Evolutionary conservation across 2,329 filamentous ascomycete genomes (phyloP), one percentile per base, ranked within the genome.

Genomic region (Clarireedia homoeocarpa): DNA sequence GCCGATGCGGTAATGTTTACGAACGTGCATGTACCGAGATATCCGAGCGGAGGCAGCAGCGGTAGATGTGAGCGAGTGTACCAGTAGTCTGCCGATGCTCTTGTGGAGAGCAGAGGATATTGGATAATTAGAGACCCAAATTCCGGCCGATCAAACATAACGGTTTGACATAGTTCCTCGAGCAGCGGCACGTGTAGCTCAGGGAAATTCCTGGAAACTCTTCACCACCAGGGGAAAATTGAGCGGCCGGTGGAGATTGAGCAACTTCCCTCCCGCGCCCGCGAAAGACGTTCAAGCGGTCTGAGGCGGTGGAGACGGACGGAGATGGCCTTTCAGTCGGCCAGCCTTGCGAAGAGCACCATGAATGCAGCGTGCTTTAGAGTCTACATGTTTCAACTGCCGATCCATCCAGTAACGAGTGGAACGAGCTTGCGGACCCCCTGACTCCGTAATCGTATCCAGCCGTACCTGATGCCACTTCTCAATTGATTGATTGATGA

Each of bases 181-280:
- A 34, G 30, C 30, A 12, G 30, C 12, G 30, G 42, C 47, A 51
- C 53, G 53, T 55, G 53, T 15, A 27, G 12, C 26, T 55, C 53
- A 55, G 44, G 53, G 53, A 20, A 38, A 27, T 50, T 44, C 52
- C 52, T 50, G 42, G 52, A 26, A 55, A 17, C 12, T 38, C 36
- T 44, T 49, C 51, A 30, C 38, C 51, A 30, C 20, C 20, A 20
- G 20, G 20, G 30, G 51, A 26, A 26, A 34, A 34, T 10, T 34
- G 30, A 34, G 9, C 9, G 30, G 9, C 30, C 10, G 30, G 30
- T 34, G 30, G 30, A 34, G 30, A 34, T 34, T 34, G 39, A 40
- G 38, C 24, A 42, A 34, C 10, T 54, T 54, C 24, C 51, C 34
- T n/a, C 10, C 23, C 48, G 14, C 17, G 17, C 6, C 30, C 30